Evolutionary conservation across 1,284 basidiomycete genomes (phyloP).

Genomic region (Sporisorium exsertum): DNA sequence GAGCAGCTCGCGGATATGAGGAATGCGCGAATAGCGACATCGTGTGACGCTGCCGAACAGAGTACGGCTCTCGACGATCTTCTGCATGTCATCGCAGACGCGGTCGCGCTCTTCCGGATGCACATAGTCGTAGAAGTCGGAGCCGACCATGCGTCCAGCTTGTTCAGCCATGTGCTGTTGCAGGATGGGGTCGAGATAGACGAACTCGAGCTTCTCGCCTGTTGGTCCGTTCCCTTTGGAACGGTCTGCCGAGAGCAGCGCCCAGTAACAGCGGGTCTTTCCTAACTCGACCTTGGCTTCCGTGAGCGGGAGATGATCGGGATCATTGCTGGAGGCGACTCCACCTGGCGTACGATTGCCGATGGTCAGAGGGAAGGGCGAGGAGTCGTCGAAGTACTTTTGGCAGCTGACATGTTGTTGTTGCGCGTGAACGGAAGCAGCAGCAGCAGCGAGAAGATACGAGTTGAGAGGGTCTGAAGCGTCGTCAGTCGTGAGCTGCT

Average conservation of each 20-base stretch:
- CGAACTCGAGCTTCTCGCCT: conserved; percentile 77
- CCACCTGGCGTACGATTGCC: conserved; percentile 34
- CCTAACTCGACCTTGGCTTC: conserved; percentile 33
- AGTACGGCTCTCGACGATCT: conserved; percentile 82
- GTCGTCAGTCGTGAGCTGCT: conserved; percentile 1
- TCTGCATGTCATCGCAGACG: conserved; percentile 75
- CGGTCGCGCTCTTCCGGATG: conserved; percentile 83
- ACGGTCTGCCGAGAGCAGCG: conserved; percentile 46
- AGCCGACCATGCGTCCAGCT: conserved; percentile 78
- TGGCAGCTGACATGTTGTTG: conserved; percentile 32
- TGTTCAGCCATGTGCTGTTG: conserved; percentile 80
- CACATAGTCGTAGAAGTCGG: conserved; percentile 84
- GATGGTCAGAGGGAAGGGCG: conserved; percentile 37
- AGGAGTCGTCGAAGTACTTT: conserved; percentile 28
- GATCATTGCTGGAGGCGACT: not conserved
- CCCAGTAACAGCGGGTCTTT: conserved; percentile 57
- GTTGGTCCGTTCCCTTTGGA: conserved; percentile 23
- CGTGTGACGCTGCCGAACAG: conserved; percentile 91
- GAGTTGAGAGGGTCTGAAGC: conserved; percentile 36
- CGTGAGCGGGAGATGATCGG: conserved; percentile 13
- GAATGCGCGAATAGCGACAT: conserved; percentile 73
- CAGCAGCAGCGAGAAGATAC: conserved; percentile 51
- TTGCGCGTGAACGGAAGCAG: conserved; percentile 49
- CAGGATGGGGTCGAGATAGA: conserved; percentile 89
- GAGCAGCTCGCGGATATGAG: conserved; percentile 71